Conservation (phyloP, 2,329 filamentous ascomycete genomes). For the Fusarium foetens region DNA sequence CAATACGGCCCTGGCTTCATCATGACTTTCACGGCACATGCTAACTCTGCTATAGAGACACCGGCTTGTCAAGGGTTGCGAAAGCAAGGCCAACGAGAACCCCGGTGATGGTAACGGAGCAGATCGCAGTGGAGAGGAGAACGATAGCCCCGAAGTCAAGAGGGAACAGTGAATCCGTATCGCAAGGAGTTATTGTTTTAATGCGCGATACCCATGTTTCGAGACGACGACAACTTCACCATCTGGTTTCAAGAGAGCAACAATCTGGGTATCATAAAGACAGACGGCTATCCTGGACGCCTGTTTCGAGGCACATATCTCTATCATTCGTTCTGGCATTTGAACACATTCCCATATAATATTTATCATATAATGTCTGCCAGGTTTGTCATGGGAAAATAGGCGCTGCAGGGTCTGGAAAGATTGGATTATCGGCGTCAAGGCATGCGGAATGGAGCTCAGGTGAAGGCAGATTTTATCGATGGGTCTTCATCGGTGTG, state of each 20-base stretch:
- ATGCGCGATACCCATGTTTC: slow-evolving; percentile 21
- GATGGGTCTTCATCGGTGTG: slow-evolving; percentile 7
- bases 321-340: neutral
- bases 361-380: slow-evolving; percentile 27
- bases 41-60: slow-evolving; percentile 60
- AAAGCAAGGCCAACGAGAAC: slow-evolving; percentile 46
- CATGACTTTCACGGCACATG: neutral
- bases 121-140: slow-evolving; percentile 41
- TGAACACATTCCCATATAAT: slow-evolving; percentile 15
- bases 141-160: slow-evolving; percentile 39
- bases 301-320: slow-evolving; percentile 6
- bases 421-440: slow-evolving; percentile 38
- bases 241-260: neutral
- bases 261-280: neutral
- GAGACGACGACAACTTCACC: slow-evolving; percentile 20
- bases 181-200: slow-evolving; percentile 9
- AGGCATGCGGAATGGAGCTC: slow-evolving; percentile 9
- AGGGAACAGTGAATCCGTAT: slow-evolving; percentile 32
- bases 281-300: neutral
- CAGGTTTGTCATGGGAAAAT: slow-evolving; percentile 28
- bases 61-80: slow-evolving; percentile 73
- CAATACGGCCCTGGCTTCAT: neutral
- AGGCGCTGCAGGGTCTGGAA: slow-evolving; percentile 27
- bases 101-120: slow-evolving; percentile 37
- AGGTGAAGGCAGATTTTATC: neutral